Evolutionary conservation across 2,329 filamentous ascomycete species (phyloP), one percentile per base, ranked within the genome.

Genomic region (Fusarium sp.): DNA sequence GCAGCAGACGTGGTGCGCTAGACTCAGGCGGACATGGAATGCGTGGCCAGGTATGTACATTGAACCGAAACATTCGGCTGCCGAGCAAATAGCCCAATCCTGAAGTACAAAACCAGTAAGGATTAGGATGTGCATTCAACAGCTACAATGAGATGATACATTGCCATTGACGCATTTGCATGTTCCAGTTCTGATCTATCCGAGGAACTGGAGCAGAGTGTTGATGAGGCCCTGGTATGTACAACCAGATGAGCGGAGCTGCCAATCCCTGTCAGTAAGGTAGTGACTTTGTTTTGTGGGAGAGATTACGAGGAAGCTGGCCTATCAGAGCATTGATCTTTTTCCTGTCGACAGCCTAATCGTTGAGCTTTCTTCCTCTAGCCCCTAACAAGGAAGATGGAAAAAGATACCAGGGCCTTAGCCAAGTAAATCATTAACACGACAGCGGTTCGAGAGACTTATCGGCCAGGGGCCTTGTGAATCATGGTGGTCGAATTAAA

Each of bases 1-100:
- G 51, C 57, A 64, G 50, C 30, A 44, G 41, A 51, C 30, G 50
- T 69, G 65, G 45, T 69, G 58, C 38, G 66, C 66, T 64, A 57
- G 50, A 35, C 50, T 44, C 51, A 51, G 57, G 50, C 44, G 62
- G 62, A 51, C 39, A 55, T 51, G 44, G 45, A 57, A 61, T 57
- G 65, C 16, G 30, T 44, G 22, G 36, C 24, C 31, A 65, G 50
- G 61, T 33, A 45, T 58, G 58, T 55, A n/a, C 38, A 57, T 51
- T 64, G 42, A 63, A 30, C 53, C 24, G 26, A 68, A 24, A 38
- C 64, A 38, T 39, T 36, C 39, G 14, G 41, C 24, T 38, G 26
- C 31, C 30, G 31, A 28, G 28, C 24, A 26, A 57, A 33, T 47
- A 35, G 55, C 55, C 30, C 33, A 61, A 26, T 38, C 35, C 13